Evolutionary conservation across 306 rosid species (phyloP).

Genomic region (apple (Malus domestica)): DNA sequence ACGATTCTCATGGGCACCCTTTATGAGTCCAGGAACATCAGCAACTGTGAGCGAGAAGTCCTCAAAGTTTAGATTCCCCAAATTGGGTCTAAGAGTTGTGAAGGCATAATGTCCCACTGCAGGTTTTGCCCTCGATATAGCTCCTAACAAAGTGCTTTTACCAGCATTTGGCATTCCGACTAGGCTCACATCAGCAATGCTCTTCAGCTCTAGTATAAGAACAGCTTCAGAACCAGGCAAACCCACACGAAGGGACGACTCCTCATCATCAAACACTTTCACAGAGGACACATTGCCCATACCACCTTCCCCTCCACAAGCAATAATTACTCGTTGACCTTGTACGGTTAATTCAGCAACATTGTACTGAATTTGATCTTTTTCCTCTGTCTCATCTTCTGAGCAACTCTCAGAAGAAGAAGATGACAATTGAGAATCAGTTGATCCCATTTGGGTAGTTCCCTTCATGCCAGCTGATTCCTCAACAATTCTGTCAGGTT

Average conservation of each 20-base stretch:
- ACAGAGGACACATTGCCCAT: slow-evolving; percentile 40
- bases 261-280: slow-evolving; percentile 29
- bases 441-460: slow-evolving; percentile 10
- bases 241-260: slow-evolving; percentile 43
- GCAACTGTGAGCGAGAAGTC: slow-evolving; percentile 85
- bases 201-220: slow-evolving; percentile 78
- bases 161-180: slow-evolving; percentile 99
- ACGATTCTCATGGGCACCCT: slow-evolving; percentile 83
- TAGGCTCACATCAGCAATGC: slow-evolving; percentile 88
- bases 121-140: slow-evolving; percentile 80
- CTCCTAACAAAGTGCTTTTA: slow-evolving; percentile 90
- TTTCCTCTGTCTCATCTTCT: slow-evolving; percentile 26
- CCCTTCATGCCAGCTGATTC: slow-evolving; percentile 22
- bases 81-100: slow-evolving; percentile 85
- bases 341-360: slow-evolving; percentile 74
- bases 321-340: slow-evolving; percentile 59
- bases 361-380: slow-evolving; percentile 44
- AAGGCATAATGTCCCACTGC: slow-evolving; percentile 80
- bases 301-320: slow-evolving; percentile 85
- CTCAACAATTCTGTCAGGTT: slow-evolving; percentile 14
- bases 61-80: slow-evolving; percentile 77
- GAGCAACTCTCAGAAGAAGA: slow-evolving; percentile 25
- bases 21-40: slow-evolving; percentile 87
- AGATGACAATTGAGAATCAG: slow-evolving; percentile 28
- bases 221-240: slow-evolving; percentile 57